Percentiles rank a stretch among this genome's conserved stretches.
Conservation (phyloP, 352 stramenopile genomes). For the Phytopythium cucurbitacearum region DNA sequence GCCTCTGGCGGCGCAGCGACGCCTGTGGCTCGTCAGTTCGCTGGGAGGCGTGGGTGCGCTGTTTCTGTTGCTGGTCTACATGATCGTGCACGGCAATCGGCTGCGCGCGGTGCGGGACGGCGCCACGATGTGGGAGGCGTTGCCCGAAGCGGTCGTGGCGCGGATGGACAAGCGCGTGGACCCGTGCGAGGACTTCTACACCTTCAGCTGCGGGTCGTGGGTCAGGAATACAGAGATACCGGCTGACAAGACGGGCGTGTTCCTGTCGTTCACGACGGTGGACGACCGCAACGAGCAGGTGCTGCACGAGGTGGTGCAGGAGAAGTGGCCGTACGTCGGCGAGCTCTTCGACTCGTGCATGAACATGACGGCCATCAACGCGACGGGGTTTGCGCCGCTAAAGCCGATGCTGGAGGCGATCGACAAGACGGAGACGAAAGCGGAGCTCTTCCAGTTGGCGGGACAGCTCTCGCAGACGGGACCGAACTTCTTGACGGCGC, state of each 20-base stretch:
- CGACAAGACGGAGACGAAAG: conserved; percentile 19
- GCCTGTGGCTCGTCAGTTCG: conserved; percentile 19
- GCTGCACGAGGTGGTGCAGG: conserved; percentile 53
- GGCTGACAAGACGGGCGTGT: conserved; percentile 27
- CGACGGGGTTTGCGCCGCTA: conserved; percentile 28
- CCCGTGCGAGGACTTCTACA: conserved; percentile 76
- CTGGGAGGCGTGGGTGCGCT: conserved; percentile 22
- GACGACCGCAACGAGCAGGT: conserved; percentile 26
- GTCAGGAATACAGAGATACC: conserved; percentile 33
- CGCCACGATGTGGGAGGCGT: conserved; percentile 9
- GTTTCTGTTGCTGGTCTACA: conserved; percentile 39
- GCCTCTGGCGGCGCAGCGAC: conserved; percentile 13
- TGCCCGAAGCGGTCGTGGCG: conserved; percentile 29
- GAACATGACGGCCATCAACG: conserved; percentile 52
- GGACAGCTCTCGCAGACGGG: conserved; percentile 48
- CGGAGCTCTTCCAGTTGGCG: conserved; percentile 42
- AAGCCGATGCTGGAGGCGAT: conserved; percentile 32
- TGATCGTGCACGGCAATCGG: conserved; percentile 31
- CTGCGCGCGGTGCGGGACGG: background rate
- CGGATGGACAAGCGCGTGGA: conserved; percentile 45
- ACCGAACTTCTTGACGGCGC: conserved; percentile 76
- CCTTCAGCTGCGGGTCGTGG: conserved; percentile 61
- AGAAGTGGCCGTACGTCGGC: conserved; percentile 54
- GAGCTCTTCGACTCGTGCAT: conserved; percentile 64
- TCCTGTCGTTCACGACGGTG: conserved; percentile 28